Evolutionary conservation across 495 filamentous ascomycete genomes (phyloP).

Genomic region (Bacidia rubella): DNA sequence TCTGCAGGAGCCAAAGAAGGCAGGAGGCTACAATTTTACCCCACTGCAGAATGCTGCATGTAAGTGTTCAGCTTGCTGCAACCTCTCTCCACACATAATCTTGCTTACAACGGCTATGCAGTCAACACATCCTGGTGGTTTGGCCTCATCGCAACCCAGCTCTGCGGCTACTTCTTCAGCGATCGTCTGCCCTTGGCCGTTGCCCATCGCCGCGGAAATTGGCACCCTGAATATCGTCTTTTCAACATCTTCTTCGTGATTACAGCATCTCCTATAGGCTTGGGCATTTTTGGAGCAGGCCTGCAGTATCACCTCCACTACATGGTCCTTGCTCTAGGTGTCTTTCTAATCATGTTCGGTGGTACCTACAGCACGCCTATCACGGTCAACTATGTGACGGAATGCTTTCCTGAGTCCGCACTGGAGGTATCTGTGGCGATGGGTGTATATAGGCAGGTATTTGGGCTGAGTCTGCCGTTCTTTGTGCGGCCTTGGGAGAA

Average conservation of each 20-base stretch:
- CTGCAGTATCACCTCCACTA: conserved; percentile 30
- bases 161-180: conserved; percentile 27
- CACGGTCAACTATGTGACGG: conserved; percentile 29
- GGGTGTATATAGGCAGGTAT: conserved; percentile 23
- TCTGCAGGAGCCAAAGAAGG: conserved; percentile 29
- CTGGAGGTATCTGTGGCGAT: conserved; percentile 23
- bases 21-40: conserved; percentile 38
- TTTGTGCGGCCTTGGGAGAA: too few species aligned
- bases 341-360: conserved; percentile 27
- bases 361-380: conserved; percentile 24
- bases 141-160: conserved; percentile 23
- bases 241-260: conserved; percentile 21
- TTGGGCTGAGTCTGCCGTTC: too few species aligned
- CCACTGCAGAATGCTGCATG: conserved; percentile 30
- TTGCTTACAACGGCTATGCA: conserved; percentile 16
- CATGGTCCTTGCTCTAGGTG: conserved; percentile 27
- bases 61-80: conserved; percentile 11
- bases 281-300: conserved; percentile 31
- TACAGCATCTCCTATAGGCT: conserved; percentile 27
- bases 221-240: conserved; percentile 35
- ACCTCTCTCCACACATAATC: too few species aligned
- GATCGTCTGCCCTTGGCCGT: conserved; percentile 30
- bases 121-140: too few species aligned
- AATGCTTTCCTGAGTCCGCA: conserved; percentile 24
- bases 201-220: conserved; percentile 23